Percentiles rank a stretch among this genome's conserved stretches.
These are phyloP conservation scores for Solioccasus polychromus DNA, from an alignment of 768 basidiomycete genomes.

Conservation along the genomic window DNA sequence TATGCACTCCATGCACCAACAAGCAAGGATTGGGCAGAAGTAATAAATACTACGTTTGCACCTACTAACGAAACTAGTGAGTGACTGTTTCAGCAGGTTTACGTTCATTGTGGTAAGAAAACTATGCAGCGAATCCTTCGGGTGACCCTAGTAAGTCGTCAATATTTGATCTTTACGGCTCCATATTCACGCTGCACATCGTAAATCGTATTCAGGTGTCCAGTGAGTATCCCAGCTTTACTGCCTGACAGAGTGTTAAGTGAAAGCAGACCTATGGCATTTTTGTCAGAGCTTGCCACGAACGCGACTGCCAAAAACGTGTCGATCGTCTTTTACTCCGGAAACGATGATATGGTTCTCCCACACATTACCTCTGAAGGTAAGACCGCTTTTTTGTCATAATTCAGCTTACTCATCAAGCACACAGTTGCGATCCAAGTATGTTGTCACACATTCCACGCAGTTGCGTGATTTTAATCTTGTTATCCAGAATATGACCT, in stretches of 20 bases:
- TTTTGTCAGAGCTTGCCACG: conserved; percentile 60
- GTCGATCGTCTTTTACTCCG: conserved; percentile 57
- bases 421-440: conserved; percentile 54
- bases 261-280: conserved; percentile 53
- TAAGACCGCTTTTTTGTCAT: too few relatives aligned
- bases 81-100: neutral
- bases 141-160: conserved; percentile 34
- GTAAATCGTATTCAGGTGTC: too few relatives aligned
- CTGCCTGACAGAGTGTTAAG: neutral
- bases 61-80: conserved; percentile 5
- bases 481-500: conserved; percentile 88
- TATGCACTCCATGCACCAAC: conserved; percentile 68
- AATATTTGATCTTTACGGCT: too few relatives aligned
- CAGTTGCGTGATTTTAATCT: too few relatives aligned
- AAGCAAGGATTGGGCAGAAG: conserved; percentile 45
- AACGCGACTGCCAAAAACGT: conserved; percentile 52
- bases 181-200: too few relatives aligned
- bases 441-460: conserved; percentile 2
- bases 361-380: conserved; percentile 62
- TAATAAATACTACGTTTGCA: conserved; percentile 26
- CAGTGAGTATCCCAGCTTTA: conserved; percentile 26
- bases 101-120: neutral
- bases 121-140: conserved; percentile 4
- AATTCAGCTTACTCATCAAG: conserved; percentile 10
- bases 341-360: conserved; percentile 65